These are phyloP conservation scores for Fusarium sarcochroum DNA, from an alignment of 2,329 filamentous ascomycete genomes.

Conservation along the genomic window DNA sequence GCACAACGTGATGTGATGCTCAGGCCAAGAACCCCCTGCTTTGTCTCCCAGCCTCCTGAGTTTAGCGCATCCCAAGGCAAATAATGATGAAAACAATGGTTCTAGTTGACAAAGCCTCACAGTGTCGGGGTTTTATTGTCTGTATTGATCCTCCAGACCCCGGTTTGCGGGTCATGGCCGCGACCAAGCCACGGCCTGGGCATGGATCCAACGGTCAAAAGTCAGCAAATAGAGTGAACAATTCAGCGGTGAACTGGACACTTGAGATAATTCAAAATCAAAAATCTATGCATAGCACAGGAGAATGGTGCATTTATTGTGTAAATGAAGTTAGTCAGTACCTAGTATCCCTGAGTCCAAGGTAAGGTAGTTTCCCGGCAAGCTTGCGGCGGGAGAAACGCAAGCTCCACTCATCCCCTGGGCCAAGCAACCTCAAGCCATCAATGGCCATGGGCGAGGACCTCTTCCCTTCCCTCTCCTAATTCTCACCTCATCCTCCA, in stretches of 20 bases:
- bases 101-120: neutral
- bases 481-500: conserved; percentile 45
- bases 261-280: conserved; percentile 2
- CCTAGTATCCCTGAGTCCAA: neutral
- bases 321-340: conserved; percentile 6
- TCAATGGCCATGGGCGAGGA: conserved; percentile 8
- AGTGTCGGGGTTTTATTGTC: conserved; percentile 26
- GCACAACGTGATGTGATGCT: neutral
- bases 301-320: neutral
- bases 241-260: neutral
- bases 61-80: conserved; percentile 21
- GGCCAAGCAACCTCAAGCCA: conserved; percentile 27
- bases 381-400: conserved; percentile 11
- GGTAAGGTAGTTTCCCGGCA: conserved; percentile 7
- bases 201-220: conserved; percentile 30
- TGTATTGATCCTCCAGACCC: neutral
- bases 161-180: conserved; percentile 13
- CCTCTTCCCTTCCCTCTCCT: conserved; percentile 36
- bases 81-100: conserved; percentile 13
- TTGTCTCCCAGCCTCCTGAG: conserved; percentile 34
- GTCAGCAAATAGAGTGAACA: neutral
- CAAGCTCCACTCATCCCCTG: conserved; percentile 35
- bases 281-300: neutral
- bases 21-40: conserved; percentile 22
- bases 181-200: conserved; percentile 17